A percentile compares a stretch with the other conserved stretches of the same genome.
Conservation (phyloP, 2,329 filamentous ascomycete species). For the Colletotrichum lindemuthianum region DNA sequence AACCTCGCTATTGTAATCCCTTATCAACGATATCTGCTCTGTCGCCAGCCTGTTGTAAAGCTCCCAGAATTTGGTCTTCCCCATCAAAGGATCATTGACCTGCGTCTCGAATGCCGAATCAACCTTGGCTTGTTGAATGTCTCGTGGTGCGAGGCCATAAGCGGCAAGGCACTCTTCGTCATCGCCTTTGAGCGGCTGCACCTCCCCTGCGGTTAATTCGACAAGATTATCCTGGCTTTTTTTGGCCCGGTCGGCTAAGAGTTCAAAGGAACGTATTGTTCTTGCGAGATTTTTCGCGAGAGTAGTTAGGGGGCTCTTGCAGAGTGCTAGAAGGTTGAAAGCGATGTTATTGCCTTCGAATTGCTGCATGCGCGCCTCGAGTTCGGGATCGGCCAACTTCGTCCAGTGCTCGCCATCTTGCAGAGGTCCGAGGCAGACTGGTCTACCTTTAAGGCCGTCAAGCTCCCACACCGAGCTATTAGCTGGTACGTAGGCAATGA, state of each 20-base stretch:
- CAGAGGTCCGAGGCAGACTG: constrained; percentile 66
- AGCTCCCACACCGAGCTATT: constrained; percentile 85
- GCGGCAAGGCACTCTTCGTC: constrained; percentile 42
- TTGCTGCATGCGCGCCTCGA: constrained; percentile 73
- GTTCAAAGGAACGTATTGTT: constrained; percentile 51
- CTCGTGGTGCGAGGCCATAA: constrained; percentile 42
- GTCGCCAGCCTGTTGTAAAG: constrained; percentile 51
- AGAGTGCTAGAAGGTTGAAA: constrained; percentile 83
- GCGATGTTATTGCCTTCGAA: constrained; percentile 73
- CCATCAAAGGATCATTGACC: constrained; percentile 13
- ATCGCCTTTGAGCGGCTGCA: constrained; percentile 38
- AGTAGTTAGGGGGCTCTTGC: constrained; percentile 68
- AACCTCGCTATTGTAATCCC: constrained; percentile 60
- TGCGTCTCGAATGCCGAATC: constrained; percentile 20
- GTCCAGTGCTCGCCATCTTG: constrained; percentile 69
- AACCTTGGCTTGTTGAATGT: constrained; percentile 40
- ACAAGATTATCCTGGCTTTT: constrained; percentile 21
- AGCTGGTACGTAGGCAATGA: constrained; percentile 86
- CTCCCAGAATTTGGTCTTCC: constrained; percentile 43
- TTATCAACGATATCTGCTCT: constrained; percentile 54
- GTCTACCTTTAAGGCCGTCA: constrained; percentile 82
- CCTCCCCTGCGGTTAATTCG: not conserved
- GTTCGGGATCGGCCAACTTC: constrained; percentile 68
- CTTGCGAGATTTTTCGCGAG: constrained; percentile 58
- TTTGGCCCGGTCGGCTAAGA: constrained; percentile 52